Base-by-base conservation (phyloP, 106 monocot species). In the Amphibolis antarctica region DNA sequence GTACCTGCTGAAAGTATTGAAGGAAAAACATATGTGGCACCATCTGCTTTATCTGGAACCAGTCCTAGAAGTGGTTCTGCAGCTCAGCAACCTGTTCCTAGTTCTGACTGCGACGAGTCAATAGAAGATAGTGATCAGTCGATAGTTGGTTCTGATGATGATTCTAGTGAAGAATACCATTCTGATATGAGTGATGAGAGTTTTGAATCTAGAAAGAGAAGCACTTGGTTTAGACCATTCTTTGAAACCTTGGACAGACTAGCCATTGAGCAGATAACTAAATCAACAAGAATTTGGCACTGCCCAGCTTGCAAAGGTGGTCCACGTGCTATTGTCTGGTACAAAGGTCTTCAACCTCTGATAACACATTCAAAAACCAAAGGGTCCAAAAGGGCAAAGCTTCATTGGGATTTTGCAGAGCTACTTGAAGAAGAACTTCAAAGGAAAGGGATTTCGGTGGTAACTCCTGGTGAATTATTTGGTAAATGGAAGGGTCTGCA, bases 261-360 rank as follows among this genome's bases (percentile, higher is more conserved):
- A 5, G 64, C 74, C 3, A 42, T 78, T 57, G 80, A 87, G 53
- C 73, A 90, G 65, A 73, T 87, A 69, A 77, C 71, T 62, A 86
- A 86, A 54, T 67, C 67, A 44, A 78, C 86, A 28, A 84, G 90
- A 60, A 86, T 84, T 51, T 96, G 90, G 90, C 96, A 96, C 56
- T 96, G 96, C 59, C 82, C 96, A 31, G 96, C 96, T 63, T 96
- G 96, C 63, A 75, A 78, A 42, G 78, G 81, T 68, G 90, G 84
- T 25, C 90, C 90, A 28, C 90, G 96, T 66, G 89, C 90, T 54
- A 96, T 96, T 76, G 90, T 84, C 1, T 96, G 96, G 90, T 96
- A 90, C 77, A 86, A 68, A 65, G 96, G 96, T 43, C 69, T 96
- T 12, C 90, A 84, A 65, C 84, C 96, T 55, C 64, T 96, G 58